phyloP scores from a whole-genome alignment of 129 eudicot genomes.

The Tagetes erecta region DNA sequence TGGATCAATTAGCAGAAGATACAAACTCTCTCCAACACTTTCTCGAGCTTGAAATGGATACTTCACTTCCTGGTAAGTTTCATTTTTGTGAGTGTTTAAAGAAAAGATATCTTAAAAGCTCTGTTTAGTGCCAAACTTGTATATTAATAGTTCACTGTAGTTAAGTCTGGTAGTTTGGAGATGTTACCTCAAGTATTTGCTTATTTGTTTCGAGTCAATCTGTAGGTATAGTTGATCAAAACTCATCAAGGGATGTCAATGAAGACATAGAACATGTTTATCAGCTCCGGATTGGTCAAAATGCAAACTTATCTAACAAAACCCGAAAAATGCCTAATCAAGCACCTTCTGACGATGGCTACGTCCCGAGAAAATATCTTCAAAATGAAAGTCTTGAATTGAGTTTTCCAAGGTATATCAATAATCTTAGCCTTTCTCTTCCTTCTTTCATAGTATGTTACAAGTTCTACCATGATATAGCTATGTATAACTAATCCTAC shows the following conservation, averaged over 20 bases:
- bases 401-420: not conserved
- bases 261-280: slow-evolving; percentile 12
- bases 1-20: slow-evolving; percentile 32
- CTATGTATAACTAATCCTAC: not conserved
- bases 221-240: slow-evolving; percentile 21
- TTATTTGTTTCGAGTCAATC: not conserved
- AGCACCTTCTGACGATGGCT: not conserved
- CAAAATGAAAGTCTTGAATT: not conserved
- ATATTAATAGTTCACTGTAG: not conserved
- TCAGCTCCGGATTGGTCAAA: not conserved
- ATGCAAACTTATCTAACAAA: not conserved
- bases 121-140: slow-evolving; percentile 2
- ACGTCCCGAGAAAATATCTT: not conserved
- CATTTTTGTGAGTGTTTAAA: not conserved
- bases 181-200: not conserved
- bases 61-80: slow-evolving; percentile 18
- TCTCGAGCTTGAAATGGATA: slow-evolving; percentile 3
- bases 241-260: not conserved
- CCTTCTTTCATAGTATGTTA: not conserved
- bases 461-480: not conserved
- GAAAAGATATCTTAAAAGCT: not conserved
- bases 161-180: not conserved
- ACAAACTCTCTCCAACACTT: slow-evolving; percentile 33
- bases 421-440: not conserved
- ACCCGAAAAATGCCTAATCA: not conserved